Base-by-base conservation (phyloP, 225 moss, liverwort and hornwort species). In the Physcomitrellopsis africana region DNA sequence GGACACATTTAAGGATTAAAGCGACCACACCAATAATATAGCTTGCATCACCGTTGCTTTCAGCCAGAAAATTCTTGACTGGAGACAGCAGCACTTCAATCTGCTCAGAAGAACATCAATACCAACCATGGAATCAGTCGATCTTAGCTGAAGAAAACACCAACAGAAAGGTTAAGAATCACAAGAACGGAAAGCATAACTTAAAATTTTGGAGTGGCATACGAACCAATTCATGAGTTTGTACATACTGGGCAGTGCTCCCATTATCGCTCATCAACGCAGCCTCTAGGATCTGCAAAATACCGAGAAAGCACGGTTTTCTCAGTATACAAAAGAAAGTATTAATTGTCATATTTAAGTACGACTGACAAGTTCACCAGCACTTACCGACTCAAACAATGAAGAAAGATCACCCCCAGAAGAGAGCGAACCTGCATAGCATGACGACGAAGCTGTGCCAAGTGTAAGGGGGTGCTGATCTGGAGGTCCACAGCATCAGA, bases 191-290 rank as follows among this genome's bases (percentile, higher is more conserved):
- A 47, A 42, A 63, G 63, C 11, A 45, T 18, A 64, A 29, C 18
- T 11, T 60, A 65, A 13, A 22, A 7, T 10, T 20, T 48, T 46
- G 14, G 29, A 75, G 11, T n/a, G 13, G 16, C 37, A 10, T 24
- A 76, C 80, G 45, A 51, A 92, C 92, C 90, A 93, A 80, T 70
- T 86, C 83, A 77, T 91, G 83, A 44, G 80, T 82, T 54, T 86
- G 89, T 18, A 93, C 86, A 60, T 93, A 93, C 51, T 81, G 73
- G 26, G 93, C 87, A 8, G 93, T 84, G 52, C 84, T 81, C 27
- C 93, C 93, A 79, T 87, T 85, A 77, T 93, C 93, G 75, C 93
- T 93, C 53, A 77, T 74, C 66, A 93, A 71, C 56, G 89, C 72
- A 58, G 87, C 81, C 46, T 82, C 85, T 4, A 91, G 87, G 68